Base-by-base conservation (phyloP, 345 rosid species). In the Schrenkiella parvula region DNA sequence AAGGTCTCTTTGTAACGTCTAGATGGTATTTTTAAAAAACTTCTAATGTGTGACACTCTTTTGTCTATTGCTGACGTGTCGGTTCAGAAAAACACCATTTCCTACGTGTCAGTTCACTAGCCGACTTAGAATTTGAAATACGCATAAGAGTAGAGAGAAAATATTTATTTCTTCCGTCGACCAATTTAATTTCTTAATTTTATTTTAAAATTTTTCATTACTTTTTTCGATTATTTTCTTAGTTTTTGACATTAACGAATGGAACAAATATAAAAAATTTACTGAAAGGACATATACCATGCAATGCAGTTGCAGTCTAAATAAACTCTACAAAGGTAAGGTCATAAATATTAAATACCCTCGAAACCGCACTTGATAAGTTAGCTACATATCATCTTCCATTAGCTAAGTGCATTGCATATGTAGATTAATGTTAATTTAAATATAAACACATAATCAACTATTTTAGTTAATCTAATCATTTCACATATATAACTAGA, bases 101-200 rank as follows among this genome's bases (percentile, higher is more conserved):
- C 12, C 44, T 46, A 73, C 78, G 66, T 65, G 72, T 66, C 66
- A 11, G 11, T 34, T 14, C 21, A 41, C 23, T 29, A 14, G 55
- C 70, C 63, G 62, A 52, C 44, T 51, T 23, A 37, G 17, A 66
- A 52, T 50, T 12, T n/a, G n/a, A n/a, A 65, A 26, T 44, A 32
- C 19, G 6, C 14, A 6, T 5, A 25, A 25, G 56, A 51, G 18
- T 25, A 25, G 50, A 41, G 66, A 61, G 14, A n/a, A n/a, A 28
- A 17, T 11, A 56, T 17, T 31, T 2, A 18, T 34, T 9, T 57
- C 10, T 37, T 58, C 8, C 19, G 63, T 35, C 63, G 63, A 57
- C 63, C 56, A 25, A n/a, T n/a, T n/a, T n/a, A n/a, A n/a, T n/a
- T n/a, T n/a, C n/a, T n/a, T n/a, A n/a, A n/a, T n/a, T n/a, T n/a